These are phyloP conservation scores for Acanthamoeba divionensis DNA, from an alignment of 208 protist genomes.

Conservation along the genomic window DNA sequence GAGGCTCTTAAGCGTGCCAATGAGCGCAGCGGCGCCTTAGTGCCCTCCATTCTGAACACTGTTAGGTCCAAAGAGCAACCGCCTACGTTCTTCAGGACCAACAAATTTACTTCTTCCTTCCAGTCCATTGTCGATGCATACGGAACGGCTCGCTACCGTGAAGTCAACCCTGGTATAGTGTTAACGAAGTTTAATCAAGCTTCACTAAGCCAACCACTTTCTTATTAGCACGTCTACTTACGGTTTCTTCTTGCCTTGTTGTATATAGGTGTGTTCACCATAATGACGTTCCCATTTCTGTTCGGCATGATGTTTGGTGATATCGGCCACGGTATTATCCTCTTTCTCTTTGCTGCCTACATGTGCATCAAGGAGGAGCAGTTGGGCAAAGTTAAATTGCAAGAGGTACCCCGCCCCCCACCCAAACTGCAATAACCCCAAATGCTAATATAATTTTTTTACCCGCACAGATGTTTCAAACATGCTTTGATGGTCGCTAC, in stretches of 20 bases:
- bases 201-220: neutral
- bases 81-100: conserved; percentile 96
- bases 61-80: conserved; percentile 87
- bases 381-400: conserved; percentile 83
- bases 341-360: conserved; percentile 85
- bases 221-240: neutral
- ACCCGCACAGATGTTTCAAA: conserved; percentile 45
- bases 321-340: conserved; percentile 95
- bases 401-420: conserved; percentile 83
- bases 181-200: no score
- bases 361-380: conserved; percentile 85
- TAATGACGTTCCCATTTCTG: conserved; percentile 99
- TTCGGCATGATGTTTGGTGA: conserved; percentile 99
- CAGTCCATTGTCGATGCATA: conserved; percentile 98
- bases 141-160: conserved; percentile 89
- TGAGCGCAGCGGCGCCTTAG: conserved; percentile 83
- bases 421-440: neutral
- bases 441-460: neutral
- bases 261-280: conserved; percentile 93
- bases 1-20: conserved; percentile 82
- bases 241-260: conserved; percentile 51
- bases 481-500: conserved; percentile 86
- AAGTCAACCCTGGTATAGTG: conserved; percentile 74
- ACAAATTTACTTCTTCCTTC: conserved; percentile 94
- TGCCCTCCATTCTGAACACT: conserved; percentile 90